Evolutionary conservation across 1,139 yeast genomes (phyloP), one percentile per base, ranked within the genome.

Genomic region (Citeromyces hawaiiensis): DNA sequence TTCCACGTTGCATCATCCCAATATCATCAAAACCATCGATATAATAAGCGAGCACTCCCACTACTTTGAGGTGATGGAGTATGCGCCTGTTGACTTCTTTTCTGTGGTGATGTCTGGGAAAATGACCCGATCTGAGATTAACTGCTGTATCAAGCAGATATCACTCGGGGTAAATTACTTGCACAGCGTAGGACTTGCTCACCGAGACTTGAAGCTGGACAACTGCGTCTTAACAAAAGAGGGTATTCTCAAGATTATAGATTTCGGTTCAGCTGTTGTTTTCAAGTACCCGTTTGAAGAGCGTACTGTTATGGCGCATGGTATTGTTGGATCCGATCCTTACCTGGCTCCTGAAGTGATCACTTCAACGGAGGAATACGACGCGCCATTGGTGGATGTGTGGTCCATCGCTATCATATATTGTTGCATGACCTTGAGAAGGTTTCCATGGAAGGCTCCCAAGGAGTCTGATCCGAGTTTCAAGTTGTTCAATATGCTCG

Each of bases 361-460:
- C 48, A 86, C 86, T 8, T 65, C 68, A 43, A 69, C 83, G 47
- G 76, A 81, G 48, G 67, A 68, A 45, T 88, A 88, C 55, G 95
- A 85, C 57, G 96, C 96, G 14, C 72, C 94, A 47, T 93, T 94
- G 7, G 94, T 88, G 15, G 97, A 88, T 59, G 82, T 88, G 30
- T 88, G 97, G 97, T 83, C 95, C 8, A 77, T 79, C 19, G 96
- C 95, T 13, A 86, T 88, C 44, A 85, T 88, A 36, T 85, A 83
- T 56, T 86, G 96, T 52, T 88, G 96, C 64, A 87, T 88, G 96
- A 80, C 87, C 51, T 68, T 88, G 59, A 81, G 88, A 57, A 82
- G 88, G 58, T 88, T 88, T 60, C 96, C 97, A 9, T 87, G 97
- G 97, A 87, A 86, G 57, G 87, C 88, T 9, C 96, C 97, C n/a